Evolutionary conservation across 2,329 filamentous ascomycete genomes (phyloP).

Genomic region (Trichoderma oligosporum): DNA sequence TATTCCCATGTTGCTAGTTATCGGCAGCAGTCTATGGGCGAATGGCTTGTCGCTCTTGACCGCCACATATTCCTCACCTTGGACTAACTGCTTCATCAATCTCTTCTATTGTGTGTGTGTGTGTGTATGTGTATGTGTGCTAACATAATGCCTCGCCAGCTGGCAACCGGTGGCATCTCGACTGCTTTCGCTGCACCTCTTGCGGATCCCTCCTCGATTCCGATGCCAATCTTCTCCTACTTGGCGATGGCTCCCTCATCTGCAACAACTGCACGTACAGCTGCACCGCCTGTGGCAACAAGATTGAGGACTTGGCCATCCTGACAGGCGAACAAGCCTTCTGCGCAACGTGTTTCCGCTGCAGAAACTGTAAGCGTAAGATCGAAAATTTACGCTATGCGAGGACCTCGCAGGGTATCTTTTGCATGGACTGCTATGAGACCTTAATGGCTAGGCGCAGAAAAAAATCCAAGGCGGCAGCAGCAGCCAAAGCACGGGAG

Average conservation of each 20-base stretch:
- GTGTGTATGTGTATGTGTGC: constrained; percentile 23
- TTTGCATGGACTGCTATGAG: constrained; percentile 99
- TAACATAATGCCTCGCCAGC: constrained; percentile 49
- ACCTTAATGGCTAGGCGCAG: constrained; percentile 88
- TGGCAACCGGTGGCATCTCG: constrained; percentile 96
- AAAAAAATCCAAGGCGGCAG: constrained; percentile 74
- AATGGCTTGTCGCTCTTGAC: background rate
- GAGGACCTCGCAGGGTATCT: constrained; percentile 94
- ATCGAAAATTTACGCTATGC: constrained; percentile 98
- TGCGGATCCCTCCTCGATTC: constrained; percentile 95
- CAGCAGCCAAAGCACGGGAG: constrained; percentile 55
- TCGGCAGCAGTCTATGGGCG: background rate
- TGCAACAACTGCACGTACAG: constrained; percentile 99
- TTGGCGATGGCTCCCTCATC: constrained; percentile 95
- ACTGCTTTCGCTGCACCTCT: constrained; percentile 97
- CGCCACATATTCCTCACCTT: background rate
- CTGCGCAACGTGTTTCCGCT: constrained; percentile 94
- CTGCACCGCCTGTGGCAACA: constrained; percentile 93
- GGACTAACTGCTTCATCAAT: background rate
- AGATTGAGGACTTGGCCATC: constrained; percentile 97
- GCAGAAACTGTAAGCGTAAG: constrained; percentile 96
- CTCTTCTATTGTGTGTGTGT: background rate
- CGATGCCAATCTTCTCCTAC: constrained; percentile 91
- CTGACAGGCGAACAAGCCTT: constrained; percentile 97
- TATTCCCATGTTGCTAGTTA: background rate